Conservation (phyloP, 495 filamentous ascomycete genomes). For the Platismatia glauca region DNA sequence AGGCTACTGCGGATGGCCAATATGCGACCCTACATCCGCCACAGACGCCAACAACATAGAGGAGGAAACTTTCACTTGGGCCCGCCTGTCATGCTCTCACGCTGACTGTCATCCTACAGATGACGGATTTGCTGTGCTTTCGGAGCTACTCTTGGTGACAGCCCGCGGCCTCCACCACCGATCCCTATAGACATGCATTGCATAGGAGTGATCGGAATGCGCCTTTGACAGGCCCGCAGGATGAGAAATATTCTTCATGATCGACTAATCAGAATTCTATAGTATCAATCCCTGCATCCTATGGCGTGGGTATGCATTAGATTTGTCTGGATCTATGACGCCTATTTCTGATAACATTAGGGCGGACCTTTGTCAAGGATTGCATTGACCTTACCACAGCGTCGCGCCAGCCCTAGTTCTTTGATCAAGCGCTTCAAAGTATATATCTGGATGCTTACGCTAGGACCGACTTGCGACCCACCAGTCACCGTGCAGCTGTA, state of each 20-base stretch:
- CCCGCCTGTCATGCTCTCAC: constrained; percentile 2
- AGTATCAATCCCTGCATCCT: not conserved
- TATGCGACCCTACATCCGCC: constrained; percentile 25
- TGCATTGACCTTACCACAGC: constrained; percentile 10
- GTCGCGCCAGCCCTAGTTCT: not conserved
- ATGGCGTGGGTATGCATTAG: not conserved
- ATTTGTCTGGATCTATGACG: not conserved
- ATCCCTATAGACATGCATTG: not conserved
- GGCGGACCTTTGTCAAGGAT: not conserved
- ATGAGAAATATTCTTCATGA: not conserved
- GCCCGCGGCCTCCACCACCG: not conserved
- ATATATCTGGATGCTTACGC: constrained; percentile 12
- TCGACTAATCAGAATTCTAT: not conserved
- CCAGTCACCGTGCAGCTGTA: constrained; percentile 14
- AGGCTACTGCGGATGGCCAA: constrained; percentile 12
- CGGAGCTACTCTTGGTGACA: not conserved
- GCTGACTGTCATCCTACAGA: not conserved
- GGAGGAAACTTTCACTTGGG: constrained; percentile 15
- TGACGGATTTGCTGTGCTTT: constrained; percentile 2
- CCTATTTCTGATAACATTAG: not conserved
- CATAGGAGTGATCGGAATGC: not conserved
- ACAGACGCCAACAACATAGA: constrained; percentile 23
- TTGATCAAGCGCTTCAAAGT: constrained; percentile 7
- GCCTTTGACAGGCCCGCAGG: constrained; percentile 3
- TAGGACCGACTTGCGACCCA: constrained; percentile 18